These are phyloP conservation scores for Apiospora aurea DNA, from an alignment of 2,329 filamentous ascomycete genomes.

Conservation along the genomic window DNA sequence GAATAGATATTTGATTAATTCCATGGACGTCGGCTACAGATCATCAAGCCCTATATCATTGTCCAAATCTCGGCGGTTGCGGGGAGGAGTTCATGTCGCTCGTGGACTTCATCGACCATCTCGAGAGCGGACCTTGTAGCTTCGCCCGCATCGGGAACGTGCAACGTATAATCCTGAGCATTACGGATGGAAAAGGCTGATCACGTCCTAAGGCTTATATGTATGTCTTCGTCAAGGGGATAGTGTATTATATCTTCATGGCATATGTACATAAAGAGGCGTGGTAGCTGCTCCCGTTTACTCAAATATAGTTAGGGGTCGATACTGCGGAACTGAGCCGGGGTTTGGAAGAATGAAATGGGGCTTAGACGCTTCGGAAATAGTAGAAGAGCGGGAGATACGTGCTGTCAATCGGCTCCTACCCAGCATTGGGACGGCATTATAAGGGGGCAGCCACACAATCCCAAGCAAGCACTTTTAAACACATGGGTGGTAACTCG, in stretches of 20 bases:
- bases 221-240: not conserved
- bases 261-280: not conserved
- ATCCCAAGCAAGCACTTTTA: not conserved
- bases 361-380: not conserved
- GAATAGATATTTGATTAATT: slow-evolving; percentile 20
- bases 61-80: slow-evolving; percentile 44
- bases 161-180: slow-evolving; percentile 14
- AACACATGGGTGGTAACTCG: not conserved
- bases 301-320: not conserved
- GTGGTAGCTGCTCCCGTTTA: not conserved
- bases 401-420: not conserved
- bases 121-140: slow-evolving; percentile 52
- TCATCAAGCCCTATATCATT: slow-evolving; percentile 49
- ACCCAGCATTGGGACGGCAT: not conserved
- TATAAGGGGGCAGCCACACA: not conserved
- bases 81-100: slow-evolving; percentile 47
- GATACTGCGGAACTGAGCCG: too few relatives aligned
- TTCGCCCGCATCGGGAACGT: slow-evolving; percentile 46
- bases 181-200: slow-evolving; percentile 10
- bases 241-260: not conserved
- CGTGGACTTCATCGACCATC: slow-evolving; percentile 49
- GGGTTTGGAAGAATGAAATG: not conserved
- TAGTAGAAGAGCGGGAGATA: not conserved
- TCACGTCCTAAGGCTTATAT: not conserved
- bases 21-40: slow-evolving; percentile 35